Conservation (phyloP, 1,284 basidiomycete genomes). For the Cutaneotrichosporon cyanovorans region DNA sequence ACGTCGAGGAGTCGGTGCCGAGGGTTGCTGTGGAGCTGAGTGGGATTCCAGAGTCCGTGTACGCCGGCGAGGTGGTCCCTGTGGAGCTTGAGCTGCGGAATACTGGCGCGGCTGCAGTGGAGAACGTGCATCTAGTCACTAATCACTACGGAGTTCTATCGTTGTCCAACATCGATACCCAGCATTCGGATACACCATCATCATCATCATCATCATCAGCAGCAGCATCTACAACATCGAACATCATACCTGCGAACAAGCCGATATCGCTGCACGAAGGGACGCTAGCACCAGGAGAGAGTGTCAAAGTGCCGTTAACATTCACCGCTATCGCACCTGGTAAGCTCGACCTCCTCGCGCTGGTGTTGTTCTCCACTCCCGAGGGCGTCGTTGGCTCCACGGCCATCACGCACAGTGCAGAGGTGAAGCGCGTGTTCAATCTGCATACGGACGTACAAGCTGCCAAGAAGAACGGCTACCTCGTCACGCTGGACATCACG, state of each 20-base stretch:
- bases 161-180: background rate
- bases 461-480: conserved; percentile 7
- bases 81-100: conserved; percentile 34
- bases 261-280: conserved; percentile 14
- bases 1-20: conserved; percentile 38
- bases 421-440: conserved; percentile 14
- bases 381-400: conserved; percentile 13
- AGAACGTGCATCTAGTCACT: conserved; percentile 30
- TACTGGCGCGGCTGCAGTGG: conserved; percentile 27
- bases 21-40: conserved; percentile 27
- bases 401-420: conserved; percentile 13
- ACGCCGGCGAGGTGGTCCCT: conserved; percentile 34
- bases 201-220: too few relatives aligned
- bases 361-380: conserved; percentile 21
- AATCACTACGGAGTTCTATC: conserved; percentile 24
- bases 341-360: conserved; percentile 21
- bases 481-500: conserved; percentile 7
- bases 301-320: conserved; percentile 20
- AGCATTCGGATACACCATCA: conserved; percentile 13
- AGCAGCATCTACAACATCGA: too few relatives aligned
- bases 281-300: conserved; percentile 22
- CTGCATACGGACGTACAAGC: conserved; percentile 4
- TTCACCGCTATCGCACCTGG: conserved; percentile 17
- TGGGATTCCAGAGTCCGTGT: conserved; percentile 24
- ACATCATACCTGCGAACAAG: conserved; percentile 18